Evolutionary conservation across 2,329 filamentous ascomycete genomes (phyloP), one percentile per base, ranked within the genome.

Genomic region (Neonectria magnoliae): DNA sequence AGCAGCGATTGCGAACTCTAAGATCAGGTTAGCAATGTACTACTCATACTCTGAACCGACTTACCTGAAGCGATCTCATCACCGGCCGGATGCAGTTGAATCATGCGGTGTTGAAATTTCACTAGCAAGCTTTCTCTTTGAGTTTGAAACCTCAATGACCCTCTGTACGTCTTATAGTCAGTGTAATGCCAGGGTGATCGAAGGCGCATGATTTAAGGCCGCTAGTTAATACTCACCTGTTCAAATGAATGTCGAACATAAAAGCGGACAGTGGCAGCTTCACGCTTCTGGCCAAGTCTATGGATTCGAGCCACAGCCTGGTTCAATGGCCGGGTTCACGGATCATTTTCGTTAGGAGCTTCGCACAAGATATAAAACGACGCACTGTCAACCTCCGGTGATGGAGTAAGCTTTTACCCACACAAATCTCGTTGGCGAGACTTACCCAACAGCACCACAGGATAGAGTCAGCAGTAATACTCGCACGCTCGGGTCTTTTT

Each of bases 371-470:
- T 16, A 13, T 36, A 25, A 10, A 2, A 11, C 8, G 20, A 9
- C 5, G 13, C 3, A 25, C 36, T 25, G 82, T 83, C 5, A 85
- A 73, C 0, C 81, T 83, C n/a, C n/a, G n/a, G 33, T 4, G n/a
- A 10, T 8, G 13, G 14, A 38, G 36, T 36, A 36, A 36, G 33
- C 5, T 36, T 36, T 16, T 7, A 36, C 5, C 6, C 11, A 13
- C 5, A 14, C 13, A 14, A 5, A 16, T 14, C 33, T 38, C 36
- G 36, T n/a, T 38, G 6, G 36, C 2, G 14, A 38, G 25, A 50
- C 80, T 71, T 69, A 83, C 81, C 84, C 83, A 20, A 82, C 80
- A 10, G 82, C 82, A 22, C 82, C 85, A 60, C 84, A 87, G 0
- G 80, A 79, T 5, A 85, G 74, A 1, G 85, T 1, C 85, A 70